A percentile compares a stretch with the other conserved stretches of the same genome.
These are phyloP conservation scores for Pestalotiopsis sp. DNA, from an alignment of 2,329 filamentous ascomycete genomes.

Conservation along the genomic window DNA sequence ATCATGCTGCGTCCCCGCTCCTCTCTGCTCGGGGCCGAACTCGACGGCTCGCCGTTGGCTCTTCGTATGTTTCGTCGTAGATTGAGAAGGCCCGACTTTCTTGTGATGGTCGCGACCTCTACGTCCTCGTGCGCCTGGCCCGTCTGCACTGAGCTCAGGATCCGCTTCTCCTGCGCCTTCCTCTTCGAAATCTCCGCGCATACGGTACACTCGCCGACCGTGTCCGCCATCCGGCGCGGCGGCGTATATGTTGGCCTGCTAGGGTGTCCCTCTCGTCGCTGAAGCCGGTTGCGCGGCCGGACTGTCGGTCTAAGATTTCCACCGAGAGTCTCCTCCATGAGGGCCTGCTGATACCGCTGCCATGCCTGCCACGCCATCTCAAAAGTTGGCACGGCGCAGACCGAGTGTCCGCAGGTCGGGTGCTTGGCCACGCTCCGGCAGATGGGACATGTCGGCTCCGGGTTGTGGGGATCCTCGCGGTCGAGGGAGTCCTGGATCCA, in stretches of 20 bases:
- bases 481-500: conserved; percentile 41
- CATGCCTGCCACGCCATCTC: conserved; percentile 11
- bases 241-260: conserved; percentile 18
- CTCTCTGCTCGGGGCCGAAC: not conserved
- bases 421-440: conserved; percentile 38
- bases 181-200: conserved; percentile 28
- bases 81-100: not conserved
- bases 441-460: conserved; percentile 40
- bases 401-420: conserved; percentile 30
- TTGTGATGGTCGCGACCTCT: not conserved
- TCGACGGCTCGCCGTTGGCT: not conserved
- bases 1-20: not conserved
- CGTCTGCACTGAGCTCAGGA: conserved; percentile 8
- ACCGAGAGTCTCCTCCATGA: not conserved
- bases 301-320: not conserved
- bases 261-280: conserved; percentile 24
- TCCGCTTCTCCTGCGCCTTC: conserved; percentile 22
- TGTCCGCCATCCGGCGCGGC: conserved; percentile 22
- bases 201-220: conserved; percentile 28
- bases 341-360: conserved; percentile 8
- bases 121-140: not conserved
- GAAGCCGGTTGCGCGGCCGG: conserved; percentile 24
- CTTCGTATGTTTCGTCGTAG: not conserved
- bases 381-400: conserved; percentile 22
- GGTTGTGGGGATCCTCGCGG: conserved; percentile 30